Evolutionary conservation across 2,329 filamentous ascomycete species (phyloP), one percentile per base, ranked within the genome.

Genomic region (Colletotrichum euphorbiae): DNA sequence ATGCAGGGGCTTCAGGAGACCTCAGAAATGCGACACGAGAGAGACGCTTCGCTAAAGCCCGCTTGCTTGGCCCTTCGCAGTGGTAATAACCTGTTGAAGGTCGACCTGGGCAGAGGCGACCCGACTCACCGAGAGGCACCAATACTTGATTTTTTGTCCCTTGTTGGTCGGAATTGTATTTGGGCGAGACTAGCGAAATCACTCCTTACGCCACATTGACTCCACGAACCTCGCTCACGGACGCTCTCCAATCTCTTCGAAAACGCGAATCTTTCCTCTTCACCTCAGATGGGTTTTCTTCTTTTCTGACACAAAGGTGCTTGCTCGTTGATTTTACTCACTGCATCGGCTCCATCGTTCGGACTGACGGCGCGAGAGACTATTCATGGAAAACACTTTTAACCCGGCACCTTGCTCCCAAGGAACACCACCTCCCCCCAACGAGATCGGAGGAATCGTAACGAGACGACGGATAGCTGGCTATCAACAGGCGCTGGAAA

Each of bases 171-270:
- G 17, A 11, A 51, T 51, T 33, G 4, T 38, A 28, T 31, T 24
- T 51, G 42, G n/a, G 42, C 50, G n/a, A 13, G 6, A 45, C 17
- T 12, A 19, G 43, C 17, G 43, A 50, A 28, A 36, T 59, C 21
- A 38, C 54, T 15, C 17, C 12, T 15, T 28, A 31, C 52, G 65
- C 60, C 60, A 63, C 40, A 50, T 62, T 21, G 52, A 28, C 19
- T 52, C 64, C 64, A 58, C 43, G 61, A 69, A 43, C 33, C 48
- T 69, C 38, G 61, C 55, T 64, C 66, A 48, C 66, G 36, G 61
- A 55, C 54, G 50, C 50, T 55, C n/a, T 40, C 38, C 48, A 69
- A 65, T 65, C 42, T 65, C 60, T 48, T 48, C 46, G 42, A 64
- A 42, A 54, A 15, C 45, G 9, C 51, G 28, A 42, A 19, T 6